Evolutionary conservation across 208 protist species (phyloP).

Genomic region (Crithidia mellificae): DNA sequence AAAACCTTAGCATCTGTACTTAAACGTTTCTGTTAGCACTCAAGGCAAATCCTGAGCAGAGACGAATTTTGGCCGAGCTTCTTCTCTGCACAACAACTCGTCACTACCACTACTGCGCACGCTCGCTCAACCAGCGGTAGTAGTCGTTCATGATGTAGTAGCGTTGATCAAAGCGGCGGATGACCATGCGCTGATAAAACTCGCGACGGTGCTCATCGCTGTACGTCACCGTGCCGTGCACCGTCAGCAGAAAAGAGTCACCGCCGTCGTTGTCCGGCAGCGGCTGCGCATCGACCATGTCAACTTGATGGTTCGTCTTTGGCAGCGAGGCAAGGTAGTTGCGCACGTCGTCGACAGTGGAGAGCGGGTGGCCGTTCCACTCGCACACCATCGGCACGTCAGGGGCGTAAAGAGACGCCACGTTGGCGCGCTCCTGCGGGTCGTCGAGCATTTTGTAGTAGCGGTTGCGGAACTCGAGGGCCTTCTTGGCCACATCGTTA

Average conservation of each 20-base stretch:
- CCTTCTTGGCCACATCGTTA: constrained; percentile 82
- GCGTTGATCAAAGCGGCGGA: constrained; percentile 64
- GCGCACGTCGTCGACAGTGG: constrained; percentile 48
- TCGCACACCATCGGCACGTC: constrained; percentile 77
- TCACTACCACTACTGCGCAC: constrained; percentile 39
- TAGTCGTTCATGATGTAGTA: constrained; percentile 92
- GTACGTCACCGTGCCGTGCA: constrained; percentile 83
- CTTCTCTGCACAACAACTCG: background rate
- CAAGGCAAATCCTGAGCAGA: no score
- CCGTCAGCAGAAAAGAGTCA: constrained; percentile 81
- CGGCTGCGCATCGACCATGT: constrained; percentile 89
- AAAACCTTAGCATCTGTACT: no score
- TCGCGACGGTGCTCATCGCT: constrained; percentile 86
- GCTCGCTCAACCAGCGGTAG: constrained; percentile 88
- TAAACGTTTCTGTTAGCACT: no score
- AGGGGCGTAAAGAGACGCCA: constrained; percentile 70
- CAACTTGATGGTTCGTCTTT: constrained; percentile 76
- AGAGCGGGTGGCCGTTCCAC: constrained; percentile 86
- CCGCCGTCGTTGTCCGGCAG: constrained; percentile 77
- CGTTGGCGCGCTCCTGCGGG: constrained; percentile 45
- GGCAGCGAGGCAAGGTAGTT: constrained; percentile 68
- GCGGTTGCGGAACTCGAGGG: constrained; percentile 70
- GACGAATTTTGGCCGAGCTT: no score
- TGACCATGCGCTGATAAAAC: constrained; percentile 86
- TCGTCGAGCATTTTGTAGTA: constrained; percentile 87